Base-by-base conservation (phyloP, 2,329 filamentous ascomycete species). In the Diplocarpon mali region DNA sequence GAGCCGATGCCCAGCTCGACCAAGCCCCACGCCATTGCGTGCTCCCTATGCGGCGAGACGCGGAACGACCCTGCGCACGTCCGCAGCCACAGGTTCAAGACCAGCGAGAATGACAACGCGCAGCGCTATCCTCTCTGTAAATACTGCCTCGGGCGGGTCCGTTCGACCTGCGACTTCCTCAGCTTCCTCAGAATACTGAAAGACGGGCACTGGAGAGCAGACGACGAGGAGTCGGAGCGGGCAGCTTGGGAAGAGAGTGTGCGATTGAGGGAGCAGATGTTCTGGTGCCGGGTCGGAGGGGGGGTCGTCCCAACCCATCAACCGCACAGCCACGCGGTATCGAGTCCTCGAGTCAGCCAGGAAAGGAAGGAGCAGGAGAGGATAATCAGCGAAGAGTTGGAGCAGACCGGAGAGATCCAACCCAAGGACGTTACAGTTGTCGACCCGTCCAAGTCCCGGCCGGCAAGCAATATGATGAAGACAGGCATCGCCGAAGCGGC, bases 171-270 rank as follows among this genome's bases (percentile, higher is more conserved):
- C 63, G 92, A 95, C 57, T 93, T 95, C 54, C 74, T 95, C 27
- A 86, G 87, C 1, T 96, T 96, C 60, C 64, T 98, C 44, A 76
- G 90, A 37, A 86, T 96, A 66, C 76, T 96, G 46, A 86, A 90
- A 54, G 90, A 95, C 56, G 92, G 92, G 2, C 84, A 95, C 58
- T 92, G 92, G 80, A 79, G 85, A 40, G 81, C 83, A 11, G 85
- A 89, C 38, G 85, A 84, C 45, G 77, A 83, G 32, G 86, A 92
- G 40, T 85, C 88, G 29, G 86, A 93, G 64, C 86, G 84, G 59
- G 77, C 79, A 24, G 87, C 88, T 0, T 98, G 92, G 92, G 90
- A 96, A 61, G 92, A 98, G 67, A 87, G 87, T 46, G 84, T 95
- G 10, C 78, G 83, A 27, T 66, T 96, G 38, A 75, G 92, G 40